Conservation (phyloP, 805 yeast genomes). For the Clavispora fructus region DNA sequence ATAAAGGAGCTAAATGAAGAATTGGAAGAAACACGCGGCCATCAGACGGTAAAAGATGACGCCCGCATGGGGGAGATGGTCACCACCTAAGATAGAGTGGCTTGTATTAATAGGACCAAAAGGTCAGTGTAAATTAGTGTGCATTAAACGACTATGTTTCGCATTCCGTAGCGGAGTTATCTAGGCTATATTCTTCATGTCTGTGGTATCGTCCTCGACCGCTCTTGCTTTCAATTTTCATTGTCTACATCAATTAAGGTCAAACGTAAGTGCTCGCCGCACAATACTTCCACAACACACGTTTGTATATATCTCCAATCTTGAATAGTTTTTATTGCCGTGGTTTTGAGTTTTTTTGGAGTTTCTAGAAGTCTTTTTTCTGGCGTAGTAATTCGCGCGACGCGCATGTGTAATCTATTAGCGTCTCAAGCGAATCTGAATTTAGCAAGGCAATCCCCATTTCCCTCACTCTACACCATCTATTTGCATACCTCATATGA, state of each 20-base stretch:
- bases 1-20: conserved; percentile 36
- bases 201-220: too few relatives aligned
- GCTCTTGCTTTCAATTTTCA: too few relatives aligned
- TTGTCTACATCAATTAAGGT: too few relatives aligned
- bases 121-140: neutral
- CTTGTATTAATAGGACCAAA: neutral
- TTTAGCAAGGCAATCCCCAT: neutral
- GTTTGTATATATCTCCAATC: too few relatives aligned
- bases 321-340: too few relatives aligned
- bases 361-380: too few relatives aligned
- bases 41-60: conserved; percentile 20
- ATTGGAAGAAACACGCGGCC: conserved; percentile 7
- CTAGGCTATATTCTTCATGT: neutral
- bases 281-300: too few relatives aligned
- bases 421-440: neutral
- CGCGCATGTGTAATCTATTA: neutral
- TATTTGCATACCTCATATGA: neutral
- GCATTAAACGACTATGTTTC: neutral
- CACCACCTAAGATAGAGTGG: neutral
- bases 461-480: neutral
- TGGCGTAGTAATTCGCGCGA: neutral
- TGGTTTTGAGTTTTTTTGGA: too few relatives aligned
- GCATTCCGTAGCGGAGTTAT: neutral
- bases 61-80: conserved; percentile 20
- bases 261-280: too few relatives aligned